Percentiles rank a stretch among this genome's conserved stretches.
These are phyloP conservation scores for Pythium brachiatum DNA, from an alignment of 352 stramenopile genomes.

Conservation along the genomic window DNA sequence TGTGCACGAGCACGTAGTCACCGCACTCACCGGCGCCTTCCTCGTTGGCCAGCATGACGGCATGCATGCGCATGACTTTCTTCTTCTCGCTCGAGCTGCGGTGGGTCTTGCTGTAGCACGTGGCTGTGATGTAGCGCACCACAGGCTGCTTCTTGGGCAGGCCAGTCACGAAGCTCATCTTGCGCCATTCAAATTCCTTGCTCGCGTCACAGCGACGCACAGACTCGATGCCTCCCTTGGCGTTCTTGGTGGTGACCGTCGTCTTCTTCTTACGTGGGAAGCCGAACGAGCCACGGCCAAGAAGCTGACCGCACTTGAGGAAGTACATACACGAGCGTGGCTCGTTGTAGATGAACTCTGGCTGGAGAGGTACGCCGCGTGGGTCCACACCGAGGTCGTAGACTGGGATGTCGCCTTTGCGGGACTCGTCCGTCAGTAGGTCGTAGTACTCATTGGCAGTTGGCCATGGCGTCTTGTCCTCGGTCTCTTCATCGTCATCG, in stretches of 20 bases:
- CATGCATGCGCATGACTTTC: slow-evolving; percentile 81
- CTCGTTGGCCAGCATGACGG: slow-evolving; percentile 64
- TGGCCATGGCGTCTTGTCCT: slow-evolving; percentile 79
- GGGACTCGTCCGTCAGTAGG: slow-evolving; percentile 35
- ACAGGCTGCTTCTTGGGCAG: slow-evolving; percentile 71
- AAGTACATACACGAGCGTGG: slow-evolving; percentile 79
- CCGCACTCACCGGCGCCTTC: slow-evolving; percentile 43
- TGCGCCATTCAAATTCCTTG: slow-evolving; percentile 81
- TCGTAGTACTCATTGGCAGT: slow-evolving; percentile 64
- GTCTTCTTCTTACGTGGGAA: slow-evolving; percentile 64
- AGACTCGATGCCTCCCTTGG: slow-evolving; percentile 30
- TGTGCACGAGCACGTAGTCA: slow-evolving; percentile 72
- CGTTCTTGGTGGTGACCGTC: slow-evolving; percentile 25
- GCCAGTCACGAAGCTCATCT: slow-evolving; percentile 82
- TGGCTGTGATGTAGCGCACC: slow-evolving; percentile 76
- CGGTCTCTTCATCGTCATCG: slow-evolving; percentile 31
- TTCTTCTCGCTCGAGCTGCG: slow-evolving; percentile 62
- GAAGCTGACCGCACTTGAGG: slow-evolving; percentile 50
- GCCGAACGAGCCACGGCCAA: slow-evolving; percentile 69
- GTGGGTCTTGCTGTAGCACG: slow-evolving; percentile 65
- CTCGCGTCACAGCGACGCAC: slow-evolving; percentile 26
- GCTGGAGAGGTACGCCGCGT: slow-evolving; percentile 65
- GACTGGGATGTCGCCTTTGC: slow-evolving; percentile 44
- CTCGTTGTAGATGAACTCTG: slow-evolving; percentile 76
- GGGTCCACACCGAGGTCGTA: slow-evolving; percentile 74